phyloP scores from a whole-genome alignment of 1,284 basidiomycete genomes.

The Ceratorhiza oryzae-sativae region DNA sequence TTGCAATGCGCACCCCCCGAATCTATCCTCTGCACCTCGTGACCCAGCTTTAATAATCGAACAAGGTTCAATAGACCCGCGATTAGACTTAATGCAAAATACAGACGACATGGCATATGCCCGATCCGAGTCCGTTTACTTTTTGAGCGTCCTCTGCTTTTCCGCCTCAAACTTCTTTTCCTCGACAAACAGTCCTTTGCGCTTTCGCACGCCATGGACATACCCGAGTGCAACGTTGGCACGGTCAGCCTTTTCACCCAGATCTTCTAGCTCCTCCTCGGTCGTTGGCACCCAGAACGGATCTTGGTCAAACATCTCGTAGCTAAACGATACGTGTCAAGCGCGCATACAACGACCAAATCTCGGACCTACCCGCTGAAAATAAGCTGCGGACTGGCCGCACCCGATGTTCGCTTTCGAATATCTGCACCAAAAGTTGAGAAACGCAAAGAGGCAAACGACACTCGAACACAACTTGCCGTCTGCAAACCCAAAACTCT shows the following conservation, averaged over 20 bases:
- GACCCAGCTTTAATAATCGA: too few relatives aligned
- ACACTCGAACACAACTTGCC: conserved; percentile 58
- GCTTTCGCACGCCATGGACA: conserved; percentile 88
- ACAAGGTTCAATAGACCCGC: background rate
- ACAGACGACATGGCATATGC: too few relatives aligned
- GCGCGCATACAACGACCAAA: background rate
- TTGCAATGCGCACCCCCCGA: conserved; percentile 1
- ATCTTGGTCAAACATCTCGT: conserved; percentile 89
- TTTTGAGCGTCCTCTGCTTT: conserved; percentile 95
- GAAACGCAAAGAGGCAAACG: conserved; percentile 12
- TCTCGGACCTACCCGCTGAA: conserved; percentile 83
- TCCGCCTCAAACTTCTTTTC: conserved; percentile 93
- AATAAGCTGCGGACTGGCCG: conserved; percentile 95
- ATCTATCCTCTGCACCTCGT: too few relatives aligned
- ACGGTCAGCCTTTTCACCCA: conserved; percentile 94
- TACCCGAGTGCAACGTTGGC: conserved; percentile 94
- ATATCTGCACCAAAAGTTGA: conserved; percentile 68
- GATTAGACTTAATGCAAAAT: too few relatives aligned
- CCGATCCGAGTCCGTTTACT: conserved; percentile 52
- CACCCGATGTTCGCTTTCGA: conserved; percentile 93
- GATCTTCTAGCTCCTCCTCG: conserved; percentile 95
- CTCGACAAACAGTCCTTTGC: conserved; percentile 97
- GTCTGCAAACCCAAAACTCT: conserved; percentile 97
- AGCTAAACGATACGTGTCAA: conserved; percentile 55
- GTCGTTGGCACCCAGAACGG: conserved; percentile 99